phyloP scores from a whole-genome alignment of 768 basidiomycete species.

The Coprinopsis marcescibilis region DNA sequence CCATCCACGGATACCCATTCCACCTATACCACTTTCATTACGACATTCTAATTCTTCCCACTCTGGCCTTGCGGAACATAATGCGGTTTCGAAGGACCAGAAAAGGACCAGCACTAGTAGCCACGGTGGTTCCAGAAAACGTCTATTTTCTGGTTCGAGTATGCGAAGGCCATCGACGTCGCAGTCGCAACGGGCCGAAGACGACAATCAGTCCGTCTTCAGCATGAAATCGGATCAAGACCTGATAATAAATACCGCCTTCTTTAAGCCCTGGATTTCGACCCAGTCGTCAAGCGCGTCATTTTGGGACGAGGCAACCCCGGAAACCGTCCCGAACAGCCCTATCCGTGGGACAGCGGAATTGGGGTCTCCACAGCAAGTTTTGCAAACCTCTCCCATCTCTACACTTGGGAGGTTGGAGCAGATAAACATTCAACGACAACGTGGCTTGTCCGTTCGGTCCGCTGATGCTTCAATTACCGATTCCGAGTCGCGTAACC shows the following conservation, averaged over 20 bases:
- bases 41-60: constrained; percentile 26
- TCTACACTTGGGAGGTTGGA: constrained; percentile 23
- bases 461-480: constrained; percentile 33
- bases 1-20: constrained; percentile 49
- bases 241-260: constrained; percentile 17
- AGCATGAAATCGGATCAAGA: constrained; percentile 45
- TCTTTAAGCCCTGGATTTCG: constrained; percentile 17
- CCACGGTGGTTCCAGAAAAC: constrained; percentile 32
- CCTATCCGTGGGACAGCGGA: constrained; percentile 34
- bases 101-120: constrained; percentile 27
- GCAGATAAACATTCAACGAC: constrained; percentile 21
- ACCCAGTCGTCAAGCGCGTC: constrained; percentile 28
- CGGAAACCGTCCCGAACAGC: constrained; percentile 32
- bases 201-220: constrained; percentile 51
- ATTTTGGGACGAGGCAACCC: constrained; percentile 44
- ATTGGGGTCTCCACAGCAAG: constrained; percentile 7
- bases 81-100: constrained; percentile 16
- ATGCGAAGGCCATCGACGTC: constrained; percentile 48
- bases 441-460: constrained; percentile 32
- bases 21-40: constrained; percentile 39
- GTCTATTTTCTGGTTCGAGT: constrained; percentile 61
- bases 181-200: constrained; percentile 30
- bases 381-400: constrained; percentile 30
- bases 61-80: constrained; percentile 17
- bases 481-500: constrained; percentile 20